Evolutionary conservation across 352 stramenopile species (phyloP), one percentile per base, ranked within the genome.

Genomic region (Phytopythium vexans): DNA sequence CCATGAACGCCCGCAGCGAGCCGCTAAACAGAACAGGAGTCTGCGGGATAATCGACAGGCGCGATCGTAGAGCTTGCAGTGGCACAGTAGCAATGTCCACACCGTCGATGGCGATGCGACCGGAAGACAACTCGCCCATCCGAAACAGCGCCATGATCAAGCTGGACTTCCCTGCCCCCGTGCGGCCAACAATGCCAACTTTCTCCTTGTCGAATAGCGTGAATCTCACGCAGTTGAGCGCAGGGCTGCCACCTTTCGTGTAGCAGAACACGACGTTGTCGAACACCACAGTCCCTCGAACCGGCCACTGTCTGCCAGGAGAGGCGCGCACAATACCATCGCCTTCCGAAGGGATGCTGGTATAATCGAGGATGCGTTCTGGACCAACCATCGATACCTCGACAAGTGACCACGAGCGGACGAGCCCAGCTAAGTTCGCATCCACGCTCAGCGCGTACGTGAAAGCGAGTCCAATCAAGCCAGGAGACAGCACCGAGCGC

Each of bases 11-110:
- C 33, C 90, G 72, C 21, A 99, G 44, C 15, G 88, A 88, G 4
- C 80, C 92, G 16, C 82, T 81, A 59, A 98, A 97, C 15, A 98
- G 62, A 10, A 98, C 87, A 1, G 90, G 92, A 36, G 60, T 97
- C 69, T 98, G 94, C 12, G 94, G 89, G 42, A 98, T 97, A 41
- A 98, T 95, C 1, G 87, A 88, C 39, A 97, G 21, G 21, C 21
- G 21, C 21, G 21, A 27, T 27, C 21, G 21, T 27, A 27, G 21
- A 27, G 21, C 73, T 9, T 75, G 70, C n/a, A 98, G 65, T 8
- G 78, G 70, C 8, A 98, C 64, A 33, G 57, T 85, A 1, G 54
- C 55, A 1, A 96, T 50, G 56, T 97, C 66, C 5, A 96, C 60
- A 9, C 88, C 91, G 68, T 98, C 90, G 39, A 98, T 78, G 21